Conservation (phyloP, 345 rosid genomes). For the Kernera saxatilis region DNA sequence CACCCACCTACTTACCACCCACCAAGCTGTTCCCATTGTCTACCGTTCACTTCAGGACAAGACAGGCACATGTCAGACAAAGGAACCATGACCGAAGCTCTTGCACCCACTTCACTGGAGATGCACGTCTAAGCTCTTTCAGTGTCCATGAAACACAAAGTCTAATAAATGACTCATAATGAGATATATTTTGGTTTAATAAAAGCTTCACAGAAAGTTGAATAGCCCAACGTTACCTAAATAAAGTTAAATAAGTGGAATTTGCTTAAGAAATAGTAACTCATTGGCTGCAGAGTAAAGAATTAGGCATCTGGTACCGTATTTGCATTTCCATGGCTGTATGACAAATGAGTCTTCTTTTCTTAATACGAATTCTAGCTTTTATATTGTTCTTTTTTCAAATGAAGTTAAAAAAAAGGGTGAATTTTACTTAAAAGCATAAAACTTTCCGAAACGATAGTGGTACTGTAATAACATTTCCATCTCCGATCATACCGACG, state of each 20-base stretch:
- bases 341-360: neutral
- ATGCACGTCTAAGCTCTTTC: slow-evolving; percentile 19
- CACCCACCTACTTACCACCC: slow-evolving; percentile 13
- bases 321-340: neutral
- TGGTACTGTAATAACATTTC: slow-evolving; percentile 11
- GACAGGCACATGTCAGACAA: slow-evolving; percentile 8
- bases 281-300: neutral
- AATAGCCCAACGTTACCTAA: slow-evolving; percentile 12
- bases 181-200: slow-evolving; percentile 10
- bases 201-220: slow-evolving; percentile 17
- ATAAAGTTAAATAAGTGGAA: slow-evolving; percentile 24
- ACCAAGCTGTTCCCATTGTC: slow-evolving; percentile 23
- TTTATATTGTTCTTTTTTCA: no score
- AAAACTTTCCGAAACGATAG: neutral
- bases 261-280: neutral
- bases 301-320: neutral
- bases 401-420: no score
- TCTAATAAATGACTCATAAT: slow-evolving; percentile 9
- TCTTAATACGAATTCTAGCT: no score
- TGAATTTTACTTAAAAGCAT: neutral
- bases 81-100: slow-evolving; percentile 26
- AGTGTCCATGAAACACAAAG: slow-evolving; percentile 20
- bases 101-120: slow-evolving; percentile 17
- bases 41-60: slow-evolving; percentile 3
- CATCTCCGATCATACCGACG: neutral